Evolutionary conservation across 2,329 filamentous ascomycete genomes (phyloP).

Genomic region (Cryphonectria parasitica): DNA sequence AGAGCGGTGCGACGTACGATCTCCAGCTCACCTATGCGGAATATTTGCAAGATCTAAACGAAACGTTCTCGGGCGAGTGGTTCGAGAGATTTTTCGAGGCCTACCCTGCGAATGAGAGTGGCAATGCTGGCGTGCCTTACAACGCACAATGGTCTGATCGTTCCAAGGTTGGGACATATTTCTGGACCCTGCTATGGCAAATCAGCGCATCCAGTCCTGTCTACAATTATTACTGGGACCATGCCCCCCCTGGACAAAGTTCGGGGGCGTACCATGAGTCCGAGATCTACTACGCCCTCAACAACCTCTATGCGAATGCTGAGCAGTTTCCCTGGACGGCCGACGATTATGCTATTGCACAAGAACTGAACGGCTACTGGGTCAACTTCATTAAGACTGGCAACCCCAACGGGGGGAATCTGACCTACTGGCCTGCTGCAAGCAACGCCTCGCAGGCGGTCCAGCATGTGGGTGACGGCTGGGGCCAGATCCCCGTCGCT

Average conservation of each 20-base stretch:
- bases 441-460: conserved; percentile 9
- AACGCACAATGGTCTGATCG: conserved; percentile 34
- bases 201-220: neutral
- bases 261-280: conserved; percentile 42
- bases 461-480: conserved; percentile 28
- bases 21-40: conserved; percentile 32
- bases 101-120: conserved; percentile 29
- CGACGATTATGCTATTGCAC: conserved; percentile 17
- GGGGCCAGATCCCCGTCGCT: conserved; percentile 28
- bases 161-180: conserved; percentile 35
- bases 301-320: conserved; percentile 35
- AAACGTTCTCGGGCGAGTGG: conserved; percentile 28
- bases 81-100: conserved; percentile 27
- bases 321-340: neutral
- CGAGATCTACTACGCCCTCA: conserved; percentile 44
- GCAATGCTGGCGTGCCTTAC: conserved; percentile 29
- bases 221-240: conserved; percentile 25
- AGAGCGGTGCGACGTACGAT: conserved; percentile 34
- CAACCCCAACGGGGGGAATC: neutral
- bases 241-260: conserved; percentile 40
- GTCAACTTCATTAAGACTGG: conserved; percentile 12
- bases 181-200: conserved; percentile 33
- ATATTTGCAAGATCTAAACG: conserved; percentile 32
- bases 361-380: conserved; percentile 24
- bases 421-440: conserved; percentile 26